Evolutionary conservation across 2,329 filamentous ascomycete species (phyloP).

Genomic region (Aspergillus versicolor): DNA sequence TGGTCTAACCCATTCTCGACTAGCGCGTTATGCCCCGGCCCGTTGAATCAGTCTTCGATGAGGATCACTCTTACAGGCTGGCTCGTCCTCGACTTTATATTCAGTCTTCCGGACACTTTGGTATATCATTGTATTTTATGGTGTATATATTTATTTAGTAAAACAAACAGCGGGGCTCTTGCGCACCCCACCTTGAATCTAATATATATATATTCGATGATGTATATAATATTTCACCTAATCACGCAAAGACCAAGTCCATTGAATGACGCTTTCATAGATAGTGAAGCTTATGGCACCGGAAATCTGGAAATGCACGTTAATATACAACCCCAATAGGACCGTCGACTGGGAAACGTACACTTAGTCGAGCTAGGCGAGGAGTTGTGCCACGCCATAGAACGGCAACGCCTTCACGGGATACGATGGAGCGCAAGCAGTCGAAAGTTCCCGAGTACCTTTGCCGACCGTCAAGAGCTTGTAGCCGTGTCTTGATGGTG

Average conservation of each 20-base stretch:
- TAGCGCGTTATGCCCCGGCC: no score
- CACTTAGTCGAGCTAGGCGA: constrained; percentile 16
- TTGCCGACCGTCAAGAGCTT: constrained; percentile 53
- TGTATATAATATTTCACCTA: no score
- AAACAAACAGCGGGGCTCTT: no score
- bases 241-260: constrained; percentile 1
- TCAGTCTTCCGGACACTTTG: no score
- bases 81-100: no score
- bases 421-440: constrained; percentile 12
- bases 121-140: no score
- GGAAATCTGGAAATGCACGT: constrained; percentile 9
- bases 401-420: constrained; percentile 56
- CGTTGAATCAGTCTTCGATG: no score
- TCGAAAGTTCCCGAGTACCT: constrained; percentile 43
- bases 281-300: constrained; percentile 18
- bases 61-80: no score
- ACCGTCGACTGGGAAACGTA: neutral
- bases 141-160: no score
- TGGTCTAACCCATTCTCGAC: no score
- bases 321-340: neutral
- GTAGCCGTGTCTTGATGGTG: constrained; percentile 43
- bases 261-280: constrained; percentile 15
- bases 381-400: constrained; percentile 64
- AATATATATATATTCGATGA: no score
- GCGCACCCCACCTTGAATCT: no score